Evolutionary conservation across 2,329 filamentous ascomycete genomes (phyloP), one percentile per base, ranked within the genome.

Genomic region (Lizonia empirigonia): DNA sequence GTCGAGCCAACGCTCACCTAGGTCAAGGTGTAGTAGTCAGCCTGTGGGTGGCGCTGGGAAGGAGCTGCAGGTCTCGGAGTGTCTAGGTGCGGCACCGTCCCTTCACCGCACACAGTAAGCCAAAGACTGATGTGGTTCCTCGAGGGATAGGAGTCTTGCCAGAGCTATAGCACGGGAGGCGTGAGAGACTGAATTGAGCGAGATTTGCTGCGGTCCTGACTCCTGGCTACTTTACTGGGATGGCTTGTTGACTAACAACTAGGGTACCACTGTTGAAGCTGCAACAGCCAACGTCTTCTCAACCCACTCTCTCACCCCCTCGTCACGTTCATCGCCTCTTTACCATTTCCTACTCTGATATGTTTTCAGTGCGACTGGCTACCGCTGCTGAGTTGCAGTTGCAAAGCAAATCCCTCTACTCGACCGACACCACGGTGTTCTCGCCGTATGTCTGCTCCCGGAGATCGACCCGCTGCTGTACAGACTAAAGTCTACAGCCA

Each of bases 211-310:
- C 40, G 56, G 50, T 19, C 42, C 32, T 47, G 42, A 38, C 49
- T 33, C 37, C 37, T 51, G 58, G 54, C 44, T 51, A 32, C 42
- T 44, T 46, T 54, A 32, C 30, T 52, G 56, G 60, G 60, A 61
- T 63, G 49, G 47, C 49, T 45, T 37, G 15, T 58, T 45, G 50
- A 54, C 58, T 61, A 63, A 53, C 42, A 51, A 27, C 56, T 63
- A 63, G 60, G 60, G 58, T 63, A 63, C 60, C 60, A 55, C 49
- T 50, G 36, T 58, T 58, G 45, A 19, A 56, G 44, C 37, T 12
- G 22, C 38, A n/a, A 42, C 34, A 23, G 13, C 49, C 7, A 41
- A 42, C 49, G 27, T 41, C 42, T 53, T n/a, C 27, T 39, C 53
- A 30, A 26, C 39, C 29, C 42, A 18, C 52, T 48, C 36, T 38